Conservation (phyloP, 2,329 filamentous ascomycete genomes). For the Apiospora marii region DNA sequence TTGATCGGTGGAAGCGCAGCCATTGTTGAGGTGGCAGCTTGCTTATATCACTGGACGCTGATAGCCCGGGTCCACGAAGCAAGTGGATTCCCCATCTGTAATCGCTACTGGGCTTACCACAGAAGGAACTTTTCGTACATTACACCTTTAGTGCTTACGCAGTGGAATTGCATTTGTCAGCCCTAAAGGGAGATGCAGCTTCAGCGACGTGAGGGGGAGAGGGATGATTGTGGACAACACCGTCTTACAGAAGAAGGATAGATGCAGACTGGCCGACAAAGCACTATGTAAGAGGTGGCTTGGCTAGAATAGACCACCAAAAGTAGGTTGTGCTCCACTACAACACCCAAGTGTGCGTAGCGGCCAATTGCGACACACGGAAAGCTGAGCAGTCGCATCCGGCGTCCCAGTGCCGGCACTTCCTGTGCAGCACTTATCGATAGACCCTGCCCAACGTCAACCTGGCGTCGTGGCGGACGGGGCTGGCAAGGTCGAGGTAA, state of each 20-base stretch:
- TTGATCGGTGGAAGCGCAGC: not conserved
- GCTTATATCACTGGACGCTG: not conserved
- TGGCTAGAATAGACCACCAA: not conserved
- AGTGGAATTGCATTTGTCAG: not conserved
- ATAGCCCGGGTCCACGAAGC: not conserved
- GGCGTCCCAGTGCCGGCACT: not conserved
- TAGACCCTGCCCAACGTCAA: not conserved
- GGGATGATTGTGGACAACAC: too few relatives aligned
- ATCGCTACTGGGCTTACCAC: not conserved
- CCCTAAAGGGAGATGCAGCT: not conserved
- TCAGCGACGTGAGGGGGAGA: not conserved
- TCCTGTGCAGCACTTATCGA: not conserved
- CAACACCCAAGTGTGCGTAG: too few relatives aligned
- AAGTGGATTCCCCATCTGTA: not conserved
- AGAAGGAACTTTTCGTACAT: not conserved
- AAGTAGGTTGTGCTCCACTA: not conserved
- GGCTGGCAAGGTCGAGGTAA: too few relatives aligned
- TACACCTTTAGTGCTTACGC: not conserved
- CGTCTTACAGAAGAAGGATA: not conserved
- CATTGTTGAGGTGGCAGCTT: not conserved
- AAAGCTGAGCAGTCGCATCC: not conserved
- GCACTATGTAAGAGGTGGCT: not conserved
- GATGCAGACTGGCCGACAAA: not conserved
- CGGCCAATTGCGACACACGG: too few relatives aligned
- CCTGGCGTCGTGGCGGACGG: not conserved